Conservation (phyloP, 495 filamentous ascomycete species). For the Aspergillus panamensis region DNA sequence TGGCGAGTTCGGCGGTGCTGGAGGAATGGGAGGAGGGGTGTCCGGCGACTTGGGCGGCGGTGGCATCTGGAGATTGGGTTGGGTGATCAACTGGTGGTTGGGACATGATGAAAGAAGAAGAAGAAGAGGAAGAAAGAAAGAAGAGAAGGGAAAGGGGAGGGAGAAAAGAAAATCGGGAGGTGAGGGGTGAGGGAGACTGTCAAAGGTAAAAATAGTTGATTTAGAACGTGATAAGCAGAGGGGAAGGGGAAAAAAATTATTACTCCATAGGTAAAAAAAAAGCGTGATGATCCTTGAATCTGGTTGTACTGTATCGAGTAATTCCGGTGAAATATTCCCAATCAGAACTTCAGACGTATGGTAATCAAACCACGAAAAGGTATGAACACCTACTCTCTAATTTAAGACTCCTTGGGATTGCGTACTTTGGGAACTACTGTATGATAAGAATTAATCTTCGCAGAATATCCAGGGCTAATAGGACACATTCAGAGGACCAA, state of each 20-base stretch:
- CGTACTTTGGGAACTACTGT: neutral
- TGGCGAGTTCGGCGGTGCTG: conserved; percentile 83
- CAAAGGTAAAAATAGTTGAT: conserved; percentile 32
- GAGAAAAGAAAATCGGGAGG: conserved; percentile 24
- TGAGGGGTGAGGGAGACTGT: conserved; percentile 27
- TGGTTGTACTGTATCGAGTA: conserved; percentile 6
- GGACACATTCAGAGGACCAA: neutral
- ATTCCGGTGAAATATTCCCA: conserved; percentile 2
- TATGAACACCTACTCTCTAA: neutral
- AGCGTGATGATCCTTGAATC: conserved; percentile 11
- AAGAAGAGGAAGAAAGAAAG: conserved; percentile 26
- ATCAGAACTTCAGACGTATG: neutral
- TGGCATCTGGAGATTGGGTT: conserved; percentile 37
- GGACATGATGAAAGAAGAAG: conserved; percentile 55
- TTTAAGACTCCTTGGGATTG: neutral
- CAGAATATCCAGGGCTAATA: neutral
- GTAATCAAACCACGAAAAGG: neutral
- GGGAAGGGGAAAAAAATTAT: conserved; percentile 8
- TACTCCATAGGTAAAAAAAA: neutral
- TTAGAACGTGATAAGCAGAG: conserved; percentile 33
- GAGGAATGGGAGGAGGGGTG: conserved; percentile 55
- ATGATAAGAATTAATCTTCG: neutral
- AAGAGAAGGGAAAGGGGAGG: conserved; percentile 31
- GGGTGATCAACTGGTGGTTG: conserved; percentile 38
- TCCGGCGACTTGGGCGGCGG: conserved; percentile 48